Conservation (phyloP, 306 rosid genomes). For the Dryas alaskensis region DNA sequence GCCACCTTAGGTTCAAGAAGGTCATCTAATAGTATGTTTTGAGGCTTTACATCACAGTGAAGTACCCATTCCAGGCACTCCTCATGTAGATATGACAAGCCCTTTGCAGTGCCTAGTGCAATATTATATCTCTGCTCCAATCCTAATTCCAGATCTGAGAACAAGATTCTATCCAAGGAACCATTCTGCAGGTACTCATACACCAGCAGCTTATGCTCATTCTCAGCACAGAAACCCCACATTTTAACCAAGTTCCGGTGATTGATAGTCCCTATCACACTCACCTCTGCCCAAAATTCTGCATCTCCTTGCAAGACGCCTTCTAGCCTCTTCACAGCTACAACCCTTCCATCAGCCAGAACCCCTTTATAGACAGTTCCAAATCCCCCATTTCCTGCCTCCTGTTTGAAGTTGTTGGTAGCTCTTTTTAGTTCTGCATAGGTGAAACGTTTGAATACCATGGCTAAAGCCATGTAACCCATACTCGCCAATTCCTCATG, state of each 20-base stretch:
- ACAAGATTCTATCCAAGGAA: slow-evolving; percentile 37
- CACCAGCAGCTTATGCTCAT: slow-evolving; percentile 38
- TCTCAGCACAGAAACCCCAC: slow-evolving; percentile 40
- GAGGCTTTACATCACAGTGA: slow-evolving; percentile 46
- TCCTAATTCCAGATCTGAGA: slow-evolving; percentile 10
- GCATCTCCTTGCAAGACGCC: slow-evolving; percentile 42
- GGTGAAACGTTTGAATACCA: slow-evolving; percentile 29
- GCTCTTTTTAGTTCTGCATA: slow-evolving; percentile 32
- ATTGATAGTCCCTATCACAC: slow-evolving; percentile 42
- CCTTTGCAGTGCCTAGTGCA: slow-evolving; percentile 47
- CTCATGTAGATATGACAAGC: slow-evolving; percentile 45
- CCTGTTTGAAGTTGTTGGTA: slow-evolving; percentile 28
- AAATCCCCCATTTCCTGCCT: slow-evolving; percentile 34
- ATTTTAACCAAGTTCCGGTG: slow-evolving; percentile 42
- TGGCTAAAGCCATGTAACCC: slow-evolving; percentile 33
- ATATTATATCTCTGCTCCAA: slow-evolving; percentile 34
- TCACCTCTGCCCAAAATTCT: slow-evolving; percentile 48
- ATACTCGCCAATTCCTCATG: slow-evolving; percentile 32
- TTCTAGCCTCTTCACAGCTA: slow-evolving; percentile 45
- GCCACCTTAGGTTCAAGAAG: slow-evolving; percentile 32
- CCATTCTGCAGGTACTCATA: slow-evolving; percentile 36
- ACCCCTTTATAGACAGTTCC: slow-evolving; percentile 39
- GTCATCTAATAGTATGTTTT: slow-evolving; percentile 37
- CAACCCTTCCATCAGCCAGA: slow-evolving; percentile 33
- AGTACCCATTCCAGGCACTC: slow-evolving; percentile 49